phyloP scores from a whole-genome alignment of 1,139 yeast species.

The Geotrichum reessii region DNA sequence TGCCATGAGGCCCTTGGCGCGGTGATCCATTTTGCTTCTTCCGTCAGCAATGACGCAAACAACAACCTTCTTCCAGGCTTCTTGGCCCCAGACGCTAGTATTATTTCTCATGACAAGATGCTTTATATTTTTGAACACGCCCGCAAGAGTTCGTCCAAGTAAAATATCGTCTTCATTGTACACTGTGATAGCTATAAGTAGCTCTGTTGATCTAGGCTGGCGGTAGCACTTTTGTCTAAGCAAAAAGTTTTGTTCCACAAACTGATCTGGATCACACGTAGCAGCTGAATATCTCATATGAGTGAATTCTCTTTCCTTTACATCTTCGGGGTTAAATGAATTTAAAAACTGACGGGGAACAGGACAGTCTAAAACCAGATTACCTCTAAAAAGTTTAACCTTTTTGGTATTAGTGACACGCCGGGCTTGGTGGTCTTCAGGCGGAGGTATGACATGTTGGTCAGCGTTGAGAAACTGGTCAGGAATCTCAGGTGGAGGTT shows the following conservation, averaged over 20 bases:
- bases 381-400: conserved; percentile 60
- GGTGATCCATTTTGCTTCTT: conserved; percentile 58
- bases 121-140: conserved; percentile 66
- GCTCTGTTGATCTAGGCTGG: conserved; percentile 64
- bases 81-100: conserved; percentile 61
- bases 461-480: background rate
- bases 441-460: background rate
- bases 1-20: conserved; percentile 59
- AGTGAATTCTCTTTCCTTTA: conserved; percentile 52
- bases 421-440: background rate
- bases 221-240: conserved; percentile 62
- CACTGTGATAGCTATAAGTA: conserved; percentile 71
- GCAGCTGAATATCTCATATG: conserved; percentile 78
- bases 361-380: conserved; percentile 74
- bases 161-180: conserved; percentile 74
- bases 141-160: conserved; percentile 67
- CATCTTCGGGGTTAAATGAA: conserved; percentile 3
- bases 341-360: conserved; percentile 33
- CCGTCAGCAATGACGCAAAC: conserved; percentile 77
- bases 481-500: background rate
- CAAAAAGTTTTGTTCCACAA: conserved; percentile 49
- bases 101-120: conserved; percentile 38
- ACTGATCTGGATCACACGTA: conserved; percentile 71
- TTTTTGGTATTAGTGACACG: conserved; percentile 5
- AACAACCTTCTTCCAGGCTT: conserved; percentile 75